phyloP scores from a whole-genome alignment of 2,329 filamentous ascomycete species.

The Fusarium humuli region DNA sequence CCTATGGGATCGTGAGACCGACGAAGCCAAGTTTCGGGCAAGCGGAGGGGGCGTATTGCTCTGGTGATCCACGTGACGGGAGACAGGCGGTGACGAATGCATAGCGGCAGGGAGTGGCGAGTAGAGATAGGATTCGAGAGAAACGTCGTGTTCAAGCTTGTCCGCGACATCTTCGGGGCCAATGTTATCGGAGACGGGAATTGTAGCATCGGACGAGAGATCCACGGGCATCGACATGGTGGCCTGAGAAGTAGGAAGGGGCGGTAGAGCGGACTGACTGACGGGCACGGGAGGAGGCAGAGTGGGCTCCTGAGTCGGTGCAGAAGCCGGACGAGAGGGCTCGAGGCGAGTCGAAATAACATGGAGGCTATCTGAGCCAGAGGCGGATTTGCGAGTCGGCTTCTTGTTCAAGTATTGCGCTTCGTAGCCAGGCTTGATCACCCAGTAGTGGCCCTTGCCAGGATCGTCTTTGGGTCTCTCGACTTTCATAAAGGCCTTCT shows the following conservation, averaged over 20 bases:
- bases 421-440: constrained; percentile 90
- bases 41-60: constrained; percentile 82
- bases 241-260: constrained; percentile 55
- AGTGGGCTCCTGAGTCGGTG: constrained; percentile 58
- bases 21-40: constrained; percentile 69
- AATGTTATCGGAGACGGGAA: constrained; percentile 75
- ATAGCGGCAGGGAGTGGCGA: constrained; percentile 79
- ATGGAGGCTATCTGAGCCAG: constrained; percentile 67
- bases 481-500: constrained; percentile 96
- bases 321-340: constrained; percentile 57
- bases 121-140: constrained; percentile 66
- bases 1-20: constrained; percentile 75
- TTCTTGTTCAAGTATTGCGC: constrained; percentile 91
- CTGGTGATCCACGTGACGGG: constrained; percentile 67
- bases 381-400: constrained; percentile 69
- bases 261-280: constrained; percentile 54
- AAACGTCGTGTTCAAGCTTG: constrained; percentile 56
- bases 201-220: constrained; percentile 81
- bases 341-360: constrained; percentile 69
- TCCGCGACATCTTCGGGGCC: constrained; percentile 63
- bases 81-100: constrained; percentile 90
- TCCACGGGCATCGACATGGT: constrained; percentile 62
- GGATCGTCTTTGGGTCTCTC: constrained; percentile 97
- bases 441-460: constrained; percentile 98
- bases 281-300: constrained; percentile 59